A percentile compares a stretch with the other conserved stretches of the same genome.
Conservation (phyloP, 331 rosid species). For the Ulmus americana region DNA sequence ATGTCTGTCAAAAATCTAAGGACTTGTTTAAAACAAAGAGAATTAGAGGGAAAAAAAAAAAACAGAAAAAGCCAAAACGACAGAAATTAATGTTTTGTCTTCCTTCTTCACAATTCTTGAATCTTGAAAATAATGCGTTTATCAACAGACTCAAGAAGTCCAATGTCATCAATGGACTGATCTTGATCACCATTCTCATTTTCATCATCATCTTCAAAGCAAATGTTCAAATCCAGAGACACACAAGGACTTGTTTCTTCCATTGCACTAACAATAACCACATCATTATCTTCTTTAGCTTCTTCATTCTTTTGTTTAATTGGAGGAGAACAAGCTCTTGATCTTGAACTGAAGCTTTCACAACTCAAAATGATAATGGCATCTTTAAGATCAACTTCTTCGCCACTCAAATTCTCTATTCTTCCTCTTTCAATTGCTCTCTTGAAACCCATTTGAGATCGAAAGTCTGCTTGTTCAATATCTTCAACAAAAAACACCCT, state of each 20-base stretch:
- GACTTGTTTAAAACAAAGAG: slow-evolving; percentile 32
- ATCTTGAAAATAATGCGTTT: slow-evolving; percentile 58
- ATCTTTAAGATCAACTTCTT: slow-evolving; percentile 56
- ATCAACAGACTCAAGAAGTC: slow-evolving; percentile 78
- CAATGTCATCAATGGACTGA: slow-evolving; percentile 57
- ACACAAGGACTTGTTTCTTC: slow-evolving; percentile 45
- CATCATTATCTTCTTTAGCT: slow-evolving; percentile 23
- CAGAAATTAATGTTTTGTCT: background rate
- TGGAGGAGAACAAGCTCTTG: slow-evolving; percentile 80
- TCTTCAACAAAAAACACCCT: slow-evolving; percentile 84
- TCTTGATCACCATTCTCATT: slow-evolving; percentile 19
- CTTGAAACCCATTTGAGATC: slow-evolving; percentile 71
- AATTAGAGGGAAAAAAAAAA: slow-evolving; percentile 18
- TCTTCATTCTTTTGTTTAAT: slow-evolving; percentile 30
- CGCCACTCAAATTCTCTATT: slow-evolving; percentile 44
- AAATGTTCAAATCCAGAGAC: slow-evolving; percentile 83
- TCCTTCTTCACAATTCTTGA: slow-evolving; percentile 46
- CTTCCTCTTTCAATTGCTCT: slow-evolving; percentile 74
- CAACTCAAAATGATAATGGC: slow-evolving; percentile 76
- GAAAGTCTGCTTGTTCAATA: slow-evolving; percentile 70
- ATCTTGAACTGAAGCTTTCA: slow-evolving; percentile 72
- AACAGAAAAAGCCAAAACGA: slow-evolving; percentile 5
- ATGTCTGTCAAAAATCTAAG: slow-evolving; percentile 33
- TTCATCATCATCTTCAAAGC: slow-evolving; percentile 50
- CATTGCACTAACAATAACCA: slow-evolving; percentile 5